Evolutionary conservation across 2,329 filamentous ascomycete genomes (phyloP).

Genomic region (Graphium sp.): DNA sequence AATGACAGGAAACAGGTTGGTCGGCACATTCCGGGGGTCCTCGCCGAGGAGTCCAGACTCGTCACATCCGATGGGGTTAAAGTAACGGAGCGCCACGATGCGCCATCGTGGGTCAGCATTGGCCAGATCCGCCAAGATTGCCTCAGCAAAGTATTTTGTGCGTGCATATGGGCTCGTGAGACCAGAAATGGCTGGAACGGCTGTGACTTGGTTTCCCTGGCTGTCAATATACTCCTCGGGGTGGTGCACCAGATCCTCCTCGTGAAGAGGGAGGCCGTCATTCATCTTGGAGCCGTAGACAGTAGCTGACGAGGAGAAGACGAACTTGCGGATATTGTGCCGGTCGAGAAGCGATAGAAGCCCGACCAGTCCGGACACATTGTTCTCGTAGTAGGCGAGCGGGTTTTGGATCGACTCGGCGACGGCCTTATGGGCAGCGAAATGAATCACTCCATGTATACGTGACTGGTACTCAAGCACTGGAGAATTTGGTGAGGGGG

Average conservation of each 20-base stretch:
- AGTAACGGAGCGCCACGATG: conserved; percentile 47
- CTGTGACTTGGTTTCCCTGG: conserved; percentile 14
- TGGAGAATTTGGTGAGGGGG: not conserved
- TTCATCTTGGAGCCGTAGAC: conserved; percentile 43
- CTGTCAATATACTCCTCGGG: conserved; percentile 24
- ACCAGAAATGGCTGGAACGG: conserved; percentile 24
- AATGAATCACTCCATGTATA: conserved; percentile 51
- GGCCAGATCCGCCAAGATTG: conserved; percentile 45
- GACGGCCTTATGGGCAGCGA: conserved; percentile 51
- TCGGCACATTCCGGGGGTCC: conserved; percentile 42
- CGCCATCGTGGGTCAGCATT: conserved; percentile 43
- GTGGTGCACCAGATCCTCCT: conserved; percentile 37
- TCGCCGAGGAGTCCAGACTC: conserved; percentile 46
- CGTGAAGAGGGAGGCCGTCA: conserved; percentile 30
- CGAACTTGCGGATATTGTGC: conserved; percentile 46
- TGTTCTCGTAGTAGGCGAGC: conserved; percentile 50
- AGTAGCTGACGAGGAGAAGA: conserved; percentile 52
- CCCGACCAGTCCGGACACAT: conserved; percentile 45
- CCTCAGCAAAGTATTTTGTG: conserved; percentile 52
- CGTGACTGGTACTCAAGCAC: conserved; percentile 17
- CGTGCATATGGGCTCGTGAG: conserved; percentile 50
- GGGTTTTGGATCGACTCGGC: conserved; percentile 44
- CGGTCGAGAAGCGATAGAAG: conserved; percentile 38
- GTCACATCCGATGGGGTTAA: conserved; percentile 52
- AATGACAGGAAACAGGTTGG: conserved; percentile 48